Conservation (phyloP, 1,284 basidiomycete species). For the Microbotryum violaceum region DNA sequence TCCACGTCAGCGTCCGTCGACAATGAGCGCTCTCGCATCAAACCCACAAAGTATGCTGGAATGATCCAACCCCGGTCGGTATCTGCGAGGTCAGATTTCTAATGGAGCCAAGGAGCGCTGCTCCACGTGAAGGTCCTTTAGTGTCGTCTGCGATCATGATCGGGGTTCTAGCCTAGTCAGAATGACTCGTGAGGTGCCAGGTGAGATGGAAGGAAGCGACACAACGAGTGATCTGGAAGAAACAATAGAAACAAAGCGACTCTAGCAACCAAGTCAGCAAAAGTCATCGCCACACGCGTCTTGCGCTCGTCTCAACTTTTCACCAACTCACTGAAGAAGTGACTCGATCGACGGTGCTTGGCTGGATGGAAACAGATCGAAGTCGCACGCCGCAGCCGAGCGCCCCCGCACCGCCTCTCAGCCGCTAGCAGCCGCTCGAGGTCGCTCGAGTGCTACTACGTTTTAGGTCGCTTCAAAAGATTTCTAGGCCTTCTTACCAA, state of each 20-base stretch:
- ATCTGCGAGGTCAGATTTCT: constrained; percentile 8
- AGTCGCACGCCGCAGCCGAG: too few species aligned
- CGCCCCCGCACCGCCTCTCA: too few species aligned
- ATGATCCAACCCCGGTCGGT: constrained; percentile 2
- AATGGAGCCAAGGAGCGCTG: constrained; percentile 2
- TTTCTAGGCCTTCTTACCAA: too few species aligned
- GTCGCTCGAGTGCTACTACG: too few species aligned
- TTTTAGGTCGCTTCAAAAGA: too few species aligned
- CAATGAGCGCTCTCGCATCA: neutral
- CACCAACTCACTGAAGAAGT: too few species aligned
- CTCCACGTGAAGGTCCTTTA: neutral
- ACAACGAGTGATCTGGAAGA: neutral
- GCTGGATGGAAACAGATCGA: too few species aligned
- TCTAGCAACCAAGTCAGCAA: too few species aligned
- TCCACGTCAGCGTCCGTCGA: neutral
- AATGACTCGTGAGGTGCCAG: neutral
- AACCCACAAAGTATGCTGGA: constrained; percentile 8
- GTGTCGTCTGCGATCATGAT: neutral
- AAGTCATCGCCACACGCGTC: too few species aligned
- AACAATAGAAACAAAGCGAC: neutral
- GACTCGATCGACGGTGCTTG: too few species aligned
- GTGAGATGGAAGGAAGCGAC: neutral
- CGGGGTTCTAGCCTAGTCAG: neutral
- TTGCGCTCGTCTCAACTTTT: too few species aligned
- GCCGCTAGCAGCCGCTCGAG: too few species aligned